A percentile compares a stretch with the other conserved stretches of the same genome.
These are phyloP conservation scores for Coniochaeta hoffmannii DNA, from an alignment of 2,329 filamentous ascomycete genomes.

Conservation along the genomic window DNA sequence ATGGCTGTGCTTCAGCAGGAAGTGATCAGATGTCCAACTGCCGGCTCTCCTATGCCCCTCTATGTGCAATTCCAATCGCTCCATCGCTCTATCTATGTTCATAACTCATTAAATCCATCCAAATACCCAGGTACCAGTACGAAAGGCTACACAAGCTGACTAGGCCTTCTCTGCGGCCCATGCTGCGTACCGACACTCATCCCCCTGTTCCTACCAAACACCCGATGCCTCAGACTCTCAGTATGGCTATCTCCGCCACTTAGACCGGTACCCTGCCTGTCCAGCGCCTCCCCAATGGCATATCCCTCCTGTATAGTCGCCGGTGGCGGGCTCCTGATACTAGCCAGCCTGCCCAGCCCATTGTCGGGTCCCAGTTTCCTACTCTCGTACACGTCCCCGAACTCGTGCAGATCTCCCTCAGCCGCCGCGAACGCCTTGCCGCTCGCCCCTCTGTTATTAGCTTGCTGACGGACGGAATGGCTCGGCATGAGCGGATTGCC, in stretches of 20 bases:
- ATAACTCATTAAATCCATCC: not conserved
- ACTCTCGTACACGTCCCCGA: conserved; percentile 2
- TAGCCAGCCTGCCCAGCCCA: not conserved
- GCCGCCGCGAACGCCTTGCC: not conserved
- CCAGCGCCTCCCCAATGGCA: not conserved
- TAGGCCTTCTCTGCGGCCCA: not conserved
- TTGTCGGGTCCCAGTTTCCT: not conserved
- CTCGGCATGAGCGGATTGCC: not conserved
- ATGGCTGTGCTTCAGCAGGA: no score
- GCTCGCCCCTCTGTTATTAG: not conserved
- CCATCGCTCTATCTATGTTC: not conserved
- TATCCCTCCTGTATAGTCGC: not conserved
- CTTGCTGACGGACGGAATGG: not conserved
- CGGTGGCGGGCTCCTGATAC: not conserved
- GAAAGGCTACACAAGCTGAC: not conserved
- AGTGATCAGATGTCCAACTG: no score
- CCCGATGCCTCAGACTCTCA: not conserved
- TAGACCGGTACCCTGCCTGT: not conserved
- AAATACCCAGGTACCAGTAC: no score
- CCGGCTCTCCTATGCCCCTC: no score
- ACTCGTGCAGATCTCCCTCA: not conserved
- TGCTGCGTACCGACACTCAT: not conserved
- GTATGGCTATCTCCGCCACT: not conserved
- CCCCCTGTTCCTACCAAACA: not conserved
- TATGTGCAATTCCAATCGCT: not conserved